phyloP scores from a whole-genome alignment of 352 stramenopile species.

The Phytophthora sp. region DNA sequence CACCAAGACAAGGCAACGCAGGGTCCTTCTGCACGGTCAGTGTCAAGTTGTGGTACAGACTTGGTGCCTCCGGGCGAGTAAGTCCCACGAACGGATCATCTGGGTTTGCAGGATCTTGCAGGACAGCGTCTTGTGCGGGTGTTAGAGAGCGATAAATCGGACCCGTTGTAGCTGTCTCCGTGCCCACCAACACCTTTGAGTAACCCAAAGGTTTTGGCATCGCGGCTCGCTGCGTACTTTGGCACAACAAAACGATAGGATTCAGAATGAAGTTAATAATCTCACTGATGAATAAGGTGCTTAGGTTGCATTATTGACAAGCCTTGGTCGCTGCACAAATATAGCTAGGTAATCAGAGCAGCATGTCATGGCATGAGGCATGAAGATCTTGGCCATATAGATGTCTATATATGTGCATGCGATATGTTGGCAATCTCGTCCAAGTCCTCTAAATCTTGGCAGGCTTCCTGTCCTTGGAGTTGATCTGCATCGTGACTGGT shows the following conservation, averaged over 20 bases:
- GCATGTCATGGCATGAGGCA: background rate
- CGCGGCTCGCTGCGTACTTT: background rate
- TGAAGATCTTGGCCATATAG: background rate
- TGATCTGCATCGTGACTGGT: slow-evolving; percentile 83
- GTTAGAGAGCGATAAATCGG: slow-evolving; percentile 52
- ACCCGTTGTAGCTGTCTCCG: slow-evolving; percentile 43
- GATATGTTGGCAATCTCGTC: background rate
- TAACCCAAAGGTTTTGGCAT: slow-evolving; percentile 53
- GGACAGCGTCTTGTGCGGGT: slow-evolving; percentile 31
- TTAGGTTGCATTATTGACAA: too few relatives aligned
- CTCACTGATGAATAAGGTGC: background rate
- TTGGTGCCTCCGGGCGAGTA: slow-evolving; percentile 41
- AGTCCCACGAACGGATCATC: slow-evolving; percentile 50
- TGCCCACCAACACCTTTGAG: slow-evolving; percentile 50
- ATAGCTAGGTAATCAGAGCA: slow-evolving; percentile 10
- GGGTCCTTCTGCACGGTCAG: slow-evolving; percentile 28
- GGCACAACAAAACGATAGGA: background rate
- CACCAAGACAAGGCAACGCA: slow-evolving; percentile 46
- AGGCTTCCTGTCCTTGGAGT: slow-evolving; percentile 78
- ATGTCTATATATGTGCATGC: slow-evolving; percentile 25
- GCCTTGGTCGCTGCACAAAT: slow-evolving; percentile 8
- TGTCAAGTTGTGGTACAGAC: slow-evolving; percentile 59
- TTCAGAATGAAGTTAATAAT: background rate
- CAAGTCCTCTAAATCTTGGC: slow-evolving; percentile 41
- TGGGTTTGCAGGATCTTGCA: slow-evolving; percentile 36